phyloP scores from a whole-genome alignment of 306 rosid species.

The Cicer arietinum region DNA sequence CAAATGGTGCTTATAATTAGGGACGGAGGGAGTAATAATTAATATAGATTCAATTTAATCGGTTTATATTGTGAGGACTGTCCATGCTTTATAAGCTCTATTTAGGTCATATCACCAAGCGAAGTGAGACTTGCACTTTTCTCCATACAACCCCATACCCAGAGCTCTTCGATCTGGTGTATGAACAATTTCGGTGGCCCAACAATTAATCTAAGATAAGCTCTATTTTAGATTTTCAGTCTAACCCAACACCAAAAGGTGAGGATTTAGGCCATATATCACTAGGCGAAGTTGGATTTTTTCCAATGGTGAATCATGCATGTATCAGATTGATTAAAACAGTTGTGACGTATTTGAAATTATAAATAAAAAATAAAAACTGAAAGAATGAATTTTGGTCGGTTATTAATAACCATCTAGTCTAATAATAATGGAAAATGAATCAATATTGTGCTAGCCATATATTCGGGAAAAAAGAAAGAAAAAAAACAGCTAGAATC shows the following conservation, averaged over 20 bases:
- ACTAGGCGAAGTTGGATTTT: not conserved
- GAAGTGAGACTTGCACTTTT: not conserved
- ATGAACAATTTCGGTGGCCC: not conserved
- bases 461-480: constrained; percentile 17
- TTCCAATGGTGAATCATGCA: constrained; percentile 11
- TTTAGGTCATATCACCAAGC: not conserved
- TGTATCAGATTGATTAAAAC: constrained; percentile 14
- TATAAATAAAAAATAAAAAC: not conserved
- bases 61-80: not conserved
- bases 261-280: not conserved
- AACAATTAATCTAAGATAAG: not conserved
- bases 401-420: constrained; percentile 36
- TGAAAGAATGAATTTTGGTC: not conserved
- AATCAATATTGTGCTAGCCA: constrained; percentile 22
- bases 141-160: not conserved
- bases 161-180: not conserved
- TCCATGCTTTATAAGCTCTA: constrained; percentile 6
- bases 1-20: too few species aligned
- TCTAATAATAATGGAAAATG: constrained; percentile 24
- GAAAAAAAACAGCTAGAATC: constrained; percentile 21
- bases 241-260: not conserved
- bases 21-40: not conserved
- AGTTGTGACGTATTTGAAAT: constrained; percentile 1
- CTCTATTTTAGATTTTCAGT: not conserved
- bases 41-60: constrained; percentile 1